Conservation (phyloP, 2,329 filamentous ascomycete species). For the Pyricularia sp. region DNA sequence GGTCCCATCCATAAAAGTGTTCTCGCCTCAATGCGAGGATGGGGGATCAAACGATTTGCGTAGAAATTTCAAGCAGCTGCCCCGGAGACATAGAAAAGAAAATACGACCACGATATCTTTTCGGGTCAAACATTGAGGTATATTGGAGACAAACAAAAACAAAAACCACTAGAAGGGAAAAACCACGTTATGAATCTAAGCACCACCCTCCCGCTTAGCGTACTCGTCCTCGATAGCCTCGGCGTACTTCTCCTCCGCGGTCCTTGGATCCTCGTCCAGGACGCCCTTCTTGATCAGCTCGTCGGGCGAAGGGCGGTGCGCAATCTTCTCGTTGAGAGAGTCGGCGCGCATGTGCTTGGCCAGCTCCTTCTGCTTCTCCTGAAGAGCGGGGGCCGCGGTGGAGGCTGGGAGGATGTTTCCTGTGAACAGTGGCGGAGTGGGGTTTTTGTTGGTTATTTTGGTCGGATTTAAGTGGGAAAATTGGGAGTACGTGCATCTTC, state of each 20-base stretch:
- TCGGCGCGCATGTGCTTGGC: slow-evolving; percentile 81
- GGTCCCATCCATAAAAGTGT: not conserved
- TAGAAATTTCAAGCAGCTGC: not conserved
- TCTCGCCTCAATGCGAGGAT: not conserved
- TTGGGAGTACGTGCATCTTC: not conserved
- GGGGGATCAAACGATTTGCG: not conserved
- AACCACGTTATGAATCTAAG: slow-evolving; percentile 21
- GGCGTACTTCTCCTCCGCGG: slow-evolving; percentile 41
- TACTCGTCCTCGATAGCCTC: slow-evolving; percentile 52
- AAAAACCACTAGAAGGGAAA: not conserved
- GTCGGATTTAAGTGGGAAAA: not conserved
- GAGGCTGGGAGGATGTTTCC: slow-evolving; percentile 79
- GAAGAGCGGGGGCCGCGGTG: slow-evolving; percentile 63
- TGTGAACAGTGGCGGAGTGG: slow-evolving; percentile 19
- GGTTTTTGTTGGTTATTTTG: not conserved
- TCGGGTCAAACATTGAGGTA: not conserved
- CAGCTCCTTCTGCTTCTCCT: slow-evolving; percentile 71
- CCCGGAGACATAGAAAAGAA: not conserved
- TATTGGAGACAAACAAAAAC: not conserved
- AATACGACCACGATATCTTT: not conserved
- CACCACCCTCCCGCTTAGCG: slow-evolving; percentile 47
- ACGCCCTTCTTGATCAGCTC: slow-evolving; percentile 70
- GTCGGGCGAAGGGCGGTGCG: slow-evolving; percentile 62
- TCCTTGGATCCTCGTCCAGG: slow-evolving; percentile 53
- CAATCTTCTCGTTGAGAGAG: slow-evolving; percentile 75